Evolutionary conservation across 805 yeast genomes (phyloP), one percentile per base, ranked within the genome.

Genomic region (Candida michaelii): DNA sequence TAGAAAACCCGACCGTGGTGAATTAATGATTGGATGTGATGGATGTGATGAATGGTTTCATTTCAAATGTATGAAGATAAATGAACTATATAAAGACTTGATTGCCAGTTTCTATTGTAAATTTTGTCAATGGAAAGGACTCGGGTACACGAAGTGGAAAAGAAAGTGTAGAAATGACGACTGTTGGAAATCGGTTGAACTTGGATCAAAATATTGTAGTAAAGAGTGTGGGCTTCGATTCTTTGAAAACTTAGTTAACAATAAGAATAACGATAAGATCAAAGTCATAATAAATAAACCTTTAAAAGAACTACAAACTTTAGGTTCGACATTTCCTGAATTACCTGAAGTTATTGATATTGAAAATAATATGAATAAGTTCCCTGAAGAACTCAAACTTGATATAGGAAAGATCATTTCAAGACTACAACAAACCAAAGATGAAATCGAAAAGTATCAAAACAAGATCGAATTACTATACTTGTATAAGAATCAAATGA

Each of bases 11-110:
- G 97, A 90, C 54, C 72, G 75, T 45, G 74, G 73, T 2, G 82
- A 79, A 44, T 65, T 89, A 58, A 90, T 90, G 97, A 85, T 90
- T n/a, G 88, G 85, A 0, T 89, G 97, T 59, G 97, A 89, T 58
- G 90, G 88, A 5, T 90, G 97, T 63, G 96, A 89, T 55, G 96
- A 88, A 45, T 90, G 97, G 97, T 90, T 75, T 57, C 97, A 90
- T 62, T 87, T 89, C 61, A 67, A 65, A 35, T 90, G 97, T 58
- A 77, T 89, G 74, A 73, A 73, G 40, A 57, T 89, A 27, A 72
- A 80, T 39, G 59, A 58, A 7, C 62, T 68, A 41, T 75, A 74
- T 53, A 72, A 77, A 44, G 69, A 73, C 30, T 65, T 89, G 39
- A 81, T 89, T 9, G 71, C 76, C 36, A 74, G 76, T 42, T 89